Evolutionary conservation across 1,284 basidiomycete species (phyloP).

Genomic region (Rhodotorula sp.): DNA sequence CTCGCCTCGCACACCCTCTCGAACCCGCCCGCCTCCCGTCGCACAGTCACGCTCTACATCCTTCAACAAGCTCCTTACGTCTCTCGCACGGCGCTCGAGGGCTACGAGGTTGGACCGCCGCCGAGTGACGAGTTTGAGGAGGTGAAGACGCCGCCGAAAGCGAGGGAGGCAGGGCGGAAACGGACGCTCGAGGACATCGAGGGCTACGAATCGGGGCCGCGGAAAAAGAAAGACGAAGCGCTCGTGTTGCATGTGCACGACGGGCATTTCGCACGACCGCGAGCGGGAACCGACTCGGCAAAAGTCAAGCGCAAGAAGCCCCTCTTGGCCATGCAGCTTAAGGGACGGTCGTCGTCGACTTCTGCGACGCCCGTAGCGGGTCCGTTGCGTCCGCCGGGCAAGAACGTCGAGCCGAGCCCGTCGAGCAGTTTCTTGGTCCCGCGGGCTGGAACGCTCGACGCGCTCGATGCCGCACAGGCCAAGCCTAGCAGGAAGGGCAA

Average conservation of each 20-base stretch:
- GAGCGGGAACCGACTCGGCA: slow-evolving; percentile 9
- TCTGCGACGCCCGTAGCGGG: background rate
- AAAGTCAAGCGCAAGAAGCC: background rate
- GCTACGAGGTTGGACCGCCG: slow-evolving; percentile 4
- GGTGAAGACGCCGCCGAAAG: background rate
- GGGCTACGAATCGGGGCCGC: background rate
- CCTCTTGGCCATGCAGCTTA: background rate
- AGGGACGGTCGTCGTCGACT: background rate
- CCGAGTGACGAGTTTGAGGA: background rate
- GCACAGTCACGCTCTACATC: slow-evolving; percentile 20
- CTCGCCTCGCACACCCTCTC: slow-evolving; percentile 9
- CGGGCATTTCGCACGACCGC: too few species aligned
- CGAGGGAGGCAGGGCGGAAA: background rate
- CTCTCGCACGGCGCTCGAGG: background rate
- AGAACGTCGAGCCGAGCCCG: background rate
- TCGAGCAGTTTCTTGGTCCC: slow-evolving; percentile 15
- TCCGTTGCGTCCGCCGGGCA: too few species aligned
- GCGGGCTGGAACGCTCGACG: background rate
- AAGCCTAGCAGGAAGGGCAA: slow-evolving; percentile 2
- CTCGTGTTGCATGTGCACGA: slow-evolving; percentile 21
- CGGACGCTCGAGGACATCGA: background rate
- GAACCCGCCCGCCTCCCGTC: slow-evolving; percentile 7
- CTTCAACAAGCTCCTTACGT: too few species aligned
- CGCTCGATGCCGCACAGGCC: background rate
- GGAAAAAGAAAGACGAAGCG: slow-evolving; percentile 5